Evolutionary conservation across 2,329 filamentous ascomycete genomes (phyloP).

Genomic region (Atkinsonella hypoxylon): DNA sequence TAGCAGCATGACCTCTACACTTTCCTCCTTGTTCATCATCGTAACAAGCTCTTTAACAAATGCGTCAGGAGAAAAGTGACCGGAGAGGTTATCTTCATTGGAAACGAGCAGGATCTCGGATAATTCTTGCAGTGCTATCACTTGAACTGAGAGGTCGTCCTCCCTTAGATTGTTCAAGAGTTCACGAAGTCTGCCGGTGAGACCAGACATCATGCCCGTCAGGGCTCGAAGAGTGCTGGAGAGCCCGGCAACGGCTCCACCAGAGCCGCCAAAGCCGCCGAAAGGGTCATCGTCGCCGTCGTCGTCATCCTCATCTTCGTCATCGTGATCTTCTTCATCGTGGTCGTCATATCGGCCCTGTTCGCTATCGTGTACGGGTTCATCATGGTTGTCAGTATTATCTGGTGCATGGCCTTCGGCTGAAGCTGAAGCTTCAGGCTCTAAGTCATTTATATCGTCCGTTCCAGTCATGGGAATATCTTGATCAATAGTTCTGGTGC

Average conservation of each 20-base stretch:
- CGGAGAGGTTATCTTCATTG: conserved; percentile 90
- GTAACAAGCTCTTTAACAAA: conserved; percentile 90
- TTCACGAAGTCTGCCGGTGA: conserved; percentile 67
- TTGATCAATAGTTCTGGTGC: conserved; percentile 39
- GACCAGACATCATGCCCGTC: conserved; percentile 83
- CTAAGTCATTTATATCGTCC: conserved; percentile 38
- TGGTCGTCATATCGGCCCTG: conserved; percentile 19
- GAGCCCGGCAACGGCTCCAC: conserved; percentile 50
- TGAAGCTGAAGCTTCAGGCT: conserved; percentile 29
- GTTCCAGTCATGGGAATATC: conserved; percentile 63
- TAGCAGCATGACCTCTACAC: conserved; percentile 92
- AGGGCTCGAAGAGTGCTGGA: conserved; percentile 75
- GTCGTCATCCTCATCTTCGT: conserved; percentile 49
- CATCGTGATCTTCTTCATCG: conserved; percentile 31
- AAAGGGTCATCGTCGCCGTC: conserved; percentile 57
- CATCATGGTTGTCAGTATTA: conserved; percentile 21
- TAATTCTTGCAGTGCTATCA: conserved; percentile 85
- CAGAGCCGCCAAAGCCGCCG: conserved; percentile 55
- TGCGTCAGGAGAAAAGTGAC: conserved; percentile 85
- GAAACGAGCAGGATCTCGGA: conserved; percentile 89
- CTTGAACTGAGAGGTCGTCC: conserved; percentile 79
- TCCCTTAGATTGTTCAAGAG: conserved; percentile 64
- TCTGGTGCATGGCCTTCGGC: conserved; percentile 25
- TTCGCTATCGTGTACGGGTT: conserved; percentile 20
- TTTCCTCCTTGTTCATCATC: conserved; percentile 91